Evolutionary conservation across 23 red algal species (phyloP).

Genomic region (Gracilariopsis chorda): DNA sequence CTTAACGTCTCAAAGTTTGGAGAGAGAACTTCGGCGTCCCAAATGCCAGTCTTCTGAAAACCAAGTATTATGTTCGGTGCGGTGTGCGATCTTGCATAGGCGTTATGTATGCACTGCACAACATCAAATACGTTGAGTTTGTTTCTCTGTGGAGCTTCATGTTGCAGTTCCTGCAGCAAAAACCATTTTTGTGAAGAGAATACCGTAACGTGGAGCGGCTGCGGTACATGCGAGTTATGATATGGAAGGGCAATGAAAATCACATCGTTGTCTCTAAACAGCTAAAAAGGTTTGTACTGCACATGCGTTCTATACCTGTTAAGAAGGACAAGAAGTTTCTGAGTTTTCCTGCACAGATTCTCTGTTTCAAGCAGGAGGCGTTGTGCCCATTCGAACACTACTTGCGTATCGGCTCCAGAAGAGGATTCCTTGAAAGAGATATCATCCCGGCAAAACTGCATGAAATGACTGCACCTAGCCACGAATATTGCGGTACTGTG

Average conservation of each 20-base stretch:
- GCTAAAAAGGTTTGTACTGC: not conserved
- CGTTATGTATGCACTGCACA: not conserved
- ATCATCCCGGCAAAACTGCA: no score
- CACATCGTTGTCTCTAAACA: not conserved
- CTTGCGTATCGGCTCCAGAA: no score
- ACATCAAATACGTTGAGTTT: slow-evolving; percentile 22
- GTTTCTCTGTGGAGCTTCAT: not conserved
- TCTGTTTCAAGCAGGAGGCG: no score
- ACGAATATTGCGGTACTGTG: no score
- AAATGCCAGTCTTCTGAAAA: not conserved
- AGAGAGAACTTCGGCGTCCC: not conserved
- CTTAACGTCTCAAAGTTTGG: not conserved
- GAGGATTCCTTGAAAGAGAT: no score
- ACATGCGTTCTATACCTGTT: no score
- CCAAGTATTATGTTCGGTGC: no score
- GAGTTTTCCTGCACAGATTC: no score
- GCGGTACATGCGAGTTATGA: not conserved
- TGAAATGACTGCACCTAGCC: no score
- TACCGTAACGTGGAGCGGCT: not conserved
- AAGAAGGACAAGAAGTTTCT: no score
- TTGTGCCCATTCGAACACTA: no score
- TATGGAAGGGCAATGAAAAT: not conserved
- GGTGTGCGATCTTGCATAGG: not conserved
- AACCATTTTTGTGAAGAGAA: not conserved
- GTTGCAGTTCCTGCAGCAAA: not conserved